Evolutionary conservation across 176 grass and related monocot genomes (phyloP), one percentile per base, ranked within the genome.

Genomic region (Musa schizocarpa): DNA sequence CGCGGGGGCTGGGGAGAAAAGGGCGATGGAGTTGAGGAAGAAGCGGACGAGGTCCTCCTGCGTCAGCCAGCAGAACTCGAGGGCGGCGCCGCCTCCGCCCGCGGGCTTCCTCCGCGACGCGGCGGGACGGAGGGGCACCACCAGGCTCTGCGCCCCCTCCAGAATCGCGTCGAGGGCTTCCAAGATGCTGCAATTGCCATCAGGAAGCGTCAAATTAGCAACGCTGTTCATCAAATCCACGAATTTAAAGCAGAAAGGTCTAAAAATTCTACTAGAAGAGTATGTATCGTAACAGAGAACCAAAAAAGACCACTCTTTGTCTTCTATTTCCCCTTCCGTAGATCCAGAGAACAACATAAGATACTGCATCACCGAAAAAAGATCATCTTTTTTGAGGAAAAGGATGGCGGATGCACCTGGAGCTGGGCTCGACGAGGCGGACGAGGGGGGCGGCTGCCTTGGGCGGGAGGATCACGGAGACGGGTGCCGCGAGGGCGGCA

Each of bases 1-100:
- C 0, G 85, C 77, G 26, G 89, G 78, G 0, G 59, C 84, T 1
- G 85, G 50, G 0, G 85, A 86, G 83, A 96, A 85, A 53, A 89
- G 75, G 9, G 79, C 75, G 52, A 96, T 84, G 78, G 74, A 92
- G 81, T 86, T 72, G 1, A 92, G 78, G 78, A 92, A 82, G 89
- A 96, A 96, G 49, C 87, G 87, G 69, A 81, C 85, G 22, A 96
- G 76, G 72, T 92, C 92, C 81, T 96, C 89, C 67, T 77, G 78
- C 10, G 83, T 90, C 22, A 96, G 49, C 92, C 85, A 96, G 87
- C 87, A 96, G 52, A 96, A 78, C 13, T 79, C 80, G 59, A 43
- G 34, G 34, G 25, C 71, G 25, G 11, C 52, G 61, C n/a, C 76
- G 43, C 49, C 64, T 2, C 50, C 69, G 55, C 34, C 11, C 69